Percentiles rank a stretch among this genome's conserved stretches.
phyloP scores from a whole-genome alignment of 768 basidiomycete genomes.

The Lentinula edodes region DNA sequence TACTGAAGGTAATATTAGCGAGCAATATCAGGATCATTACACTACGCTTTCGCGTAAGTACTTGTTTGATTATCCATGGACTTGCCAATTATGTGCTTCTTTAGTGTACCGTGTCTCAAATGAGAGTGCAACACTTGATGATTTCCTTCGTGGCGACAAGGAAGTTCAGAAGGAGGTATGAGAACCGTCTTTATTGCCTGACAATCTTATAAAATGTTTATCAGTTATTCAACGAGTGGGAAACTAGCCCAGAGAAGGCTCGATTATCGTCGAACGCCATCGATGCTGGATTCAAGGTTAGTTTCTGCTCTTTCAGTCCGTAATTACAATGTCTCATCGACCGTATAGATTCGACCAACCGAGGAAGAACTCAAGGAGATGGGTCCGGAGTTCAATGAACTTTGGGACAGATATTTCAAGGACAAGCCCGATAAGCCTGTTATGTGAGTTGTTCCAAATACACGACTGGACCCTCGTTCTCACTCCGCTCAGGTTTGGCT shows the following conservation, averaged over 20 bases:
- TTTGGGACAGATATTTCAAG: slow-evolving; percentile 70
- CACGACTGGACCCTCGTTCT: neutral
- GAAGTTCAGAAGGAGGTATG: slow-evolving; percentile 51
- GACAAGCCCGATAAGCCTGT: slow-evolving; percentile 78
- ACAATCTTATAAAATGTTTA: neutral
- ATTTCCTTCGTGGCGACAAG: slow-evolving; percentile 65
- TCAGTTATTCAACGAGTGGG: slow-evolving; percentile 59
- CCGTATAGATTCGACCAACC: slow-evolving; percentile 55
- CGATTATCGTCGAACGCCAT: slow-evolving; percentile 66
- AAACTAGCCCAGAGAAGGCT: slow-evolving; percentile 61
- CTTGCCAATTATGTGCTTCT: slow-evolving; percentile 4
- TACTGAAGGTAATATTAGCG: slow-evolving; percentile 25
- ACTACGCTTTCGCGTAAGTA: slow-evolving; percentile 57
- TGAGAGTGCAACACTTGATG: slow-evolving; percentile 56
- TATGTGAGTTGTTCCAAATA: slow-evolving; percentile 36
- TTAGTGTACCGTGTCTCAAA: slow-evolving; percentile 63
- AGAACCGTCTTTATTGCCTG: neutral
- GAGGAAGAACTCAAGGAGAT: slow-evolving; percentile 68
- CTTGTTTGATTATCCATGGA: neutral
- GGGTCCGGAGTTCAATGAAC: slow-evolving; percentile 70
- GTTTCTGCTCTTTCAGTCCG: neutral
- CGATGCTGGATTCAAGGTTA: slow-evolving; percentile 70
- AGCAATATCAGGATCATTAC: slow-evolving; percentile 73
- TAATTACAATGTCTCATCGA: neutral
- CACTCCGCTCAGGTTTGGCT: slow-evolving; percentile 42